Conservation (phyloP, 169 alveolate species). For the Eimeria acervulina region DNA sequence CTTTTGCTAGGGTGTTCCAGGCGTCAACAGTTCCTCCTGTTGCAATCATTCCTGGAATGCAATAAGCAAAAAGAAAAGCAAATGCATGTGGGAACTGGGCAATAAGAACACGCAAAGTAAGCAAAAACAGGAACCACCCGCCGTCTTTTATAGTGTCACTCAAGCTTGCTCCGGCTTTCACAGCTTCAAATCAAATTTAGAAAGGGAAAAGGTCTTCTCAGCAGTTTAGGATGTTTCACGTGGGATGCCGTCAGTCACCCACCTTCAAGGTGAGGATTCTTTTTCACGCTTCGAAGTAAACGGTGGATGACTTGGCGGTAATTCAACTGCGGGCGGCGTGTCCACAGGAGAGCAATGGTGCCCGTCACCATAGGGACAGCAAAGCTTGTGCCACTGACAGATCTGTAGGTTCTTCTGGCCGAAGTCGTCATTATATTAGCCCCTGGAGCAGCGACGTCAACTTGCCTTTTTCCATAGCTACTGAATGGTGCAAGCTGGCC, state of each 20-base stretch:
- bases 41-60: slow-evolving; percentile 21
- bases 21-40: slow-evolving; percentile 71
- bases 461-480: slow-evolving; percentile 81
- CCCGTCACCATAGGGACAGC: slow-evolving; percentile 89
- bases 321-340: slow-evolving; percentile 85
- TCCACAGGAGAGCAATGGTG: slow-evolving; percentile 86
- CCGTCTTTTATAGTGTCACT: background rate
- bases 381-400: slow-evolving; percentile 88
- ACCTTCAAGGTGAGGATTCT: slow-evolving; percentile 82
- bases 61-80: background rate
- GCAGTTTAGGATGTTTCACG: background rate
- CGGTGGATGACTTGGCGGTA: slow-evolving; percentile 84
- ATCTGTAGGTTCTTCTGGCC: slow-evolving; percentile 75
- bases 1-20: slow-evolving; percentile 57
- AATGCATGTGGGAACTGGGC: no score
- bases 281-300: slow-evolving; percentile 75
- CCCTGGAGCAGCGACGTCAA: slow-evolving; percentile 86
- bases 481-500: slow-evolving; percentile 83
- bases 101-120: no score
- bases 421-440: slow-evolving; percentile 80
- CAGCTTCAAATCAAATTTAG: background rate
- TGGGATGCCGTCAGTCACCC: background rate
- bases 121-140: background rate
- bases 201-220: background rate
- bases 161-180: background rate